Conservation (phyloP, 2,329 filamentous ascomycete genomes). For the Beauveria sp. region DNA sequence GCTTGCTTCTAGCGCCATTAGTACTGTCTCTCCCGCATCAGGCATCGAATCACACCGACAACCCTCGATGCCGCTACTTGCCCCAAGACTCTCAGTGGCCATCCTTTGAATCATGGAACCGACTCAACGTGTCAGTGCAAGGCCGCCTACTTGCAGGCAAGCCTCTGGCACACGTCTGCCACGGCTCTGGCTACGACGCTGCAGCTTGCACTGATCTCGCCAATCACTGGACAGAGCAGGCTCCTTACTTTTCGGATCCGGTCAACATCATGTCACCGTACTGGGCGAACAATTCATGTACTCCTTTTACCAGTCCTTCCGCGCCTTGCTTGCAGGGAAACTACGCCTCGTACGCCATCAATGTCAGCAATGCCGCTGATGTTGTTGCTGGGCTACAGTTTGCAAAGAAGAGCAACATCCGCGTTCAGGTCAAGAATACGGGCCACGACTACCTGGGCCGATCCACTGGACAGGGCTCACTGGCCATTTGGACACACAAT, state of each 20-base stretch:
- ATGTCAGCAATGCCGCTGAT: slow-evolving; percentile 23
- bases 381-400: slow-evolving; percentile 28
- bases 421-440: slow-evolving; percentile 28
- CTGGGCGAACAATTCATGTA: slow-evolving; percentile 30
- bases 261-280: slow-evolving; percentile 28
- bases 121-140: slow-evolving; percentile 43
- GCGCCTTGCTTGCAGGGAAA: slow-evolving; percentile 36
- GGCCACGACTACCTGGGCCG: slow-evolving; percentile 26
- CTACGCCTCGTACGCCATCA: slow-evolving; percentile 32
- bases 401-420: slow-evolving; percentile 28
- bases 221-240: slow-evolving; percentile 24
- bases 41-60: not conserved
- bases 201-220: slow-evolving; percentile 32
- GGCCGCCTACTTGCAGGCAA: slow-evolving; percentile 44
- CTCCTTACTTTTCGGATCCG: slow-evolving; percentile 11
- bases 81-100: slow-evolving; percentile 52
- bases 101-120: slow-evolving; percentile 33
- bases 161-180: slow-evolving; percentile 46
- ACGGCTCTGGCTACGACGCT: slow-evolving; percentile 38
- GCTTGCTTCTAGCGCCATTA: not conserved
- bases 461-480: slow-evolving; percentile 31
- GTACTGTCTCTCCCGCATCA: not conserved
- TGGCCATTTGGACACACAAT: slow-evolving; percentile 32
- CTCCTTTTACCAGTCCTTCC: slow-evolving; percentile 29
- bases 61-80: slow-evolving; percentile 32